Percentiles rank a stretch among this genome's conserved stretches.
These are phyloP conservation scores for Coemansia sp. DNA, from an alignment of 192 early-diverging fungal genomes.

Conservation along the genomic window DNA sequence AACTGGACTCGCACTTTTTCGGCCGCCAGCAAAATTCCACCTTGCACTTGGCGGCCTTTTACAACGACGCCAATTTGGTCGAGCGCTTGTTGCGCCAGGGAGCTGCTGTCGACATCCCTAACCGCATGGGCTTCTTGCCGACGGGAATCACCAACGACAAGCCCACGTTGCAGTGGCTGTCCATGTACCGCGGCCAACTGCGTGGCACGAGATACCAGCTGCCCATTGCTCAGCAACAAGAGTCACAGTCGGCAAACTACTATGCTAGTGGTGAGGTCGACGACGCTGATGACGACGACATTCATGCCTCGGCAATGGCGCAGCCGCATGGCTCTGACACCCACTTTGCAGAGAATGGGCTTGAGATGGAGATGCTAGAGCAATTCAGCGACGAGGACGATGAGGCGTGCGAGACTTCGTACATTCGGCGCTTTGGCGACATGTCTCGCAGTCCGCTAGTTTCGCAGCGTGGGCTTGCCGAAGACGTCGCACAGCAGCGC, in stretches of 20 bases:
- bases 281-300: background rate
- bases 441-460: background rate
- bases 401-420: slow-evolving; percentile 31
- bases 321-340: slow-evolving; percentile 9
- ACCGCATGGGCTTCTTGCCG: slow-evolving; percentile 53
- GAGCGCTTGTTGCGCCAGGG: slow-evolving; percentile 55
- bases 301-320: slow-evolving; percentile 14
- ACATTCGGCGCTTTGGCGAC: slow-evolving; percentile 49
- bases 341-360: slow-evolving; percentile 20
- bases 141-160: slow-evolving; percentile 54
- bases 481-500: background rate
- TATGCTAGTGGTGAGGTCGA: slow-evolving; percentile 5
- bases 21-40: slow-evolving; percentile 57
- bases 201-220: slow-evolving; percentile 45
- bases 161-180: slow-evolving; percentile 52
- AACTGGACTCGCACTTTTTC: slow-evolving; percentile 57
- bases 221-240: slow-evolving; percentile 10
- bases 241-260: slow-evolving; percentile 8
- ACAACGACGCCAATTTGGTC: slow-evolving; percentile 55
- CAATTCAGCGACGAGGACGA: slow-evolving; percentile 42
- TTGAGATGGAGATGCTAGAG: slow-evolving; percentile 26
- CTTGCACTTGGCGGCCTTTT: slow-evolving; percentile 58
- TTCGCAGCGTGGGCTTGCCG: background rate
- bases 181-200: slow-evolving; percentile 51
- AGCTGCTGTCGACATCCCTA: slow-evolving; percentile 52